Percentiles rank a stretch among this genome's conserved stretches.
Conservation (phyloP, 148 eudicot genomes). For the Vaccinium darrowii region DNA sequence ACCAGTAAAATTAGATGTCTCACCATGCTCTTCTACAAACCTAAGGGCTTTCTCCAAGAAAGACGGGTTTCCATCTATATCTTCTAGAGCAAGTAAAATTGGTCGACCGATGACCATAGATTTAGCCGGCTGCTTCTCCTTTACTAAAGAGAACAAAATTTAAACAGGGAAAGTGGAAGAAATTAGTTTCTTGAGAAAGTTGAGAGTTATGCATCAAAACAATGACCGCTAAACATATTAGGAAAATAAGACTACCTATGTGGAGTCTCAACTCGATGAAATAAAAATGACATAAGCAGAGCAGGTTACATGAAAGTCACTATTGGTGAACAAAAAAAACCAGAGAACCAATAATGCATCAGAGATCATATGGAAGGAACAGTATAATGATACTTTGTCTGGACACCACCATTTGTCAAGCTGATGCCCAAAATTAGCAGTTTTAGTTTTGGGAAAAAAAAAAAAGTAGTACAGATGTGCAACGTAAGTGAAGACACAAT, state of each 20-base stretch:
- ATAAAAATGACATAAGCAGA: background rate
- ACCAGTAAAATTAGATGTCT: constrained; percentile 22
- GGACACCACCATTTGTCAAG: background rate
- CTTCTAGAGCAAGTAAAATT: constrained; percentile 87
- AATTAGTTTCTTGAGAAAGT: background rate
- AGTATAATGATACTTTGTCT: background rate
- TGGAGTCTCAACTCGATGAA: background rate
- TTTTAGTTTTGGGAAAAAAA: background rate
- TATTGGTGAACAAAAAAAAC: background rate
- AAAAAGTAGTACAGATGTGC: background rate
- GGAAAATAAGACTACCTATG: background rate
- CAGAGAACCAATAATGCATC: background rate
- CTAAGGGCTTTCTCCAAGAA: constrained; percentile 91
- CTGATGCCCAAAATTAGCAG: background rate
- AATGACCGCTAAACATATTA: background rate
- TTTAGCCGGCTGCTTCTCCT: constrained; percentile 54
- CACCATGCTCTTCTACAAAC: constrained; percentile 80
- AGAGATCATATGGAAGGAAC: background rate
- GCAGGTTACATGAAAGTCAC: background rate
- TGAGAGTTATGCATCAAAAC: background rate
- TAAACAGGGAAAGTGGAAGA: constrained; percentile 18
- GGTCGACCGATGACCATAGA: constrained; percentile 76
- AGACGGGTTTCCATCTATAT: constrained; percentile 93
- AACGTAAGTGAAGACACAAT: background rate
- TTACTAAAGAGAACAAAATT: constrained; percentile 32